Base-by-base conservation (phyloP, 306 rosid genomes). In the Arachis hypogaea region DNA sequence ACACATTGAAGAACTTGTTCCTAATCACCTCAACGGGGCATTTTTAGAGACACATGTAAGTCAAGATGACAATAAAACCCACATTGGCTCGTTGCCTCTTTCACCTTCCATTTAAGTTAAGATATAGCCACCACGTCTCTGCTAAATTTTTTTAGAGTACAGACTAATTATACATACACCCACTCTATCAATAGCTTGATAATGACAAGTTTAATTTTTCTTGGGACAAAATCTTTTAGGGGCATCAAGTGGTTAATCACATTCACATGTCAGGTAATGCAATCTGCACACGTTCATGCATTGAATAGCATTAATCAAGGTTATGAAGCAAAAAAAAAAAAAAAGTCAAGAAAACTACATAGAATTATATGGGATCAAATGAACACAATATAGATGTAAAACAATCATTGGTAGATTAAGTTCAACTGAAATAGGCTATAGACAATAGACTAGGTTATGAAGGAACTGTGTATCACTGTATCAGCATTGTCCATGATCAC, bases 201-300 rank as follows among this genome's bases (percentile, higher is more conserved):
- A 42, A 51, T 62, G 63, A 10, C 12, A 47, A 73, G 2, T 4
- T 11, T 22, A 22, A 22, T 22, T n/a, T 42, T 40, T 5, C 33
- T 7, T 18, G 33, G 42, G 1, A 0, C 8, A 45, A 43, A 52
- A 44, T 30, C 3, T 14, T 63, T 62, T 11, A 56, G 59, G 6
- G 9, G 33, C 71, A 47, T 18, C 3, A 28, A 2, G 10, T n/a
- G 58, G 38, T 65, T 56, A 38, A 10, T 40, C 42, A 50, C 62
- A 49, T 43, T 75, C 72, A 45, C 79, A 43, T 18, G 47, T 6
- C 52, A 55, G 42, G 33, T 42, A 75, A n/a, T 33, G 9, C 14
- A 55, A 49, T 74, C 65, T 74, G 47, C 29, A 64, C 64, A 65
- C 3, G 9, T 44, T 3, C 22, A 49, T 49, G 65, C 64, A 74